phyloP scores from a whole-genome alignment of 768 basidiomycete genomes.

The Pilatotrama ljubarskyi region DNA sequence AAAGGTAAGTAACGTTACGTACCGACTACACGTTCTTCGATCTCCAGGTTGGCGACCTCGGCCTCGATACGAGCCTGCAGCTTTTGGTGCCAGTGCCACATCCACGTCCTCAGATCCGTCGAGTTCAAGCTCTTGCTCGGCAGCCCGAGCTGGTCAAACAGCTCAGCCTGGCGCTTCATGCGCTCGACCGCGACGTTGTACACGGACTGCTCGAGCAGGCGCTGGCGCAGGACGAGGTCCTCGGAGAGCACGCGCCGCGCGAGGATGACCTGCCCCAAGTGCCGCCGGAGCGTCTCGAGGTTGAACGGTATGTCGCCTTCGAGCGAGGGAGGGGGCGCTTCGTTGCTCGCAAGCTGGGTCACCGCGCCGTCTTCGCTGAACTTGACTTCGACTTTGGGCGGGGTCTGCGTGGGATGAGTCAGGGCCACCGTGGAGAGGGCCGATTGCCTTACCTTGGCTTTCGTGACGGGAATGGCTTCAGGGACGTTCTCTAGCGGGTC shows the following conservation, averaged over 20 bases:
- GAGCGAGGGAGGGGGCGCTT: slow-evolving; percentile 23
- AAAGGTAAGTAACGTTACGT: no score
- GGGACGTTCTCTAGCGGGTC: slow-evolving; percentile 56
- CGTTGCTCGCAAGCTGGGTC: slow-evolving; percentile 23
- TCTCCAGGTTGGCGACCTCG: slow-evolving; percentile 50
- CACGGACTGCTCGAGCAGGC: slow-evolving; percentile 80
- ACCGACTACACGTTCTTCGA: slow-evolving; percentile 36
- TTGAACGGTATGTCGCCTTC: slow-evolving; percentile 69
- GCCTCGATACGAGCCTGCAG: slow-evolving; percentile 51
- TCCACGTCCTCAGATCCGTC: slow-evolving; percentile 66
- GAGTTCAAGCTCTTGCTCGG: slow-evolving; percentile 45
- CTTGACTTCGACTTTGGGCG: slow-evolving; percentile 19
- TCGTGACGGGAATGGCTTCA: slow-evolving; percentile 60
- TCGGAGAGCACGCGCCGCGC: slow-evolving; percentile 64
- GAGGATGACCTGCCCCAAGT: slow-evolving; percentile 62
- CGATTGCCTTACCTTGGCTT: slow-evolving; percentile 33
- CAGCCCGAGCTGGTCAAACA: slow-evolving; percentile 60
- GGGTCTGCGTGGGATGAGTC: slow-evolving; percentile 4
- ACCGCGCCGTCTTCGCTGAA: slow-evolving; percentile 23
- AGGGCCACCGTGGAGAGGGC: neutral
- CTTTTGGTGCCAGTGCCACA: slow-evolving; percentile 83
- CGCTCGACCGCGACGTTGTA: slow-evolving; percentile 81
- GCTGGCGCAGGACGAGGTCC: slow-evolving; percentile 74
- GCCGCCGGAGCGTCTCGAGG: slow-evolving; percentile 65
- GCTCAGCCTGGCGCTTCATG: slow-evolving; percentile 59